Conservation (phyloP, 2,329 filamentous ascomycete species). For the Teratosphaeria epicoccoides region DNA sequence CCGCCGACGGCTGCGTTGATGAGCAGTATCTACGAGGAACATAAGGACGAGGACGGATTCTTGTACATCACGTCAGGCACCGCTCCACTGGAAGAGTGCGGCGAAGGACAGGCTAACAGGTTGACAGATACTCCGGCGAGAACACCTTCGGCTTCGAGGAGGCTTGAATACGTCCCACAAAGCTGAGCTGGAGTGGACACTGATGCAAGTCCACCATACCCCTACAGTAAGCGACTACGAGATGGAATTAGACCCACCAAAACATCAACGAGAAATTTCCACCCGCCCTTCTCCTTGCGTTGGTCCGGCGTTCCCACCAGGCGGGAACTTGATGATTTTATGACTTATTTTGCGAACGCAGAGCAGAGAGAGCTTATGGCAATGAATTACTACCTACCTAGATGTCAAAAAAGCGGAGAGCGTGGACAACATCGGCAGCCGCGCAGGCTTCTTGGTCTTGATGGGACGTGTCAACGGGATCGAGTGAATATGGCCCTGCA, state of each 20-base stretch:
- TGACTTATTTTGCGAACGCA: background rate
- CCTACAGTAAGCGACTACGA: conserved; percentile 2
- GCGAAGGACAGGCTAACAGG: background rate
- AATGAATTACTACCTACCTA: background rate
- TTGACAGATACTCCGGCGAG: conserved; percentile 76
- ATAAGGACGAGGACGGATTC: conserved; percentile 83
- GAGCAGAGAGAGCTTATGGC: background rate
- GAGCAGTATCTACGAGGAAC: conserved; percentile 99
- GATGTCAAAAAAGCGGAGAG: background rate
- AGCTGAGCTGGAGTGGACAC: background rate
- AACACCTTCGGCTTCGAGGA: conserved; percentile 73
- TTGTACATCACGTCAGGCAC: conserved; percentile 82
- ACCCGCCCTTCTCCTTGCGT: background rate
- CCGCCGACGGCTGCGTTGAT: conserved; percentile 94
- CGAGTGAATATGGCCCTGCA: background rate
- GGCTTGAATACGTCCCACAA: conserved; percentile 12
- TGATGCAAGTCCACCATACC: background rate
- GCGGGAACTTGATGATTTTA: background rate
- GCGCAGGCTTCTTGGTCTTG: background rate
- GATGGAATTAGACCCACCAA: background rate
- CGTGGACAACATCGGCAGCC: background rate
- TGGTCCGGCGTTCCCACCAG: background rate
- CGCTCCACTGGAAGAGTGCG: background rate
- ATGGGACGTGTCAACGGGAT: background rate
- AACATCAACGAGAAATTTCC: background rate